These are phyloP conservation scores for Tetrahymena borealis DNA, from an alignment of 73 alveolate genomes.

Conservation along the genomic window DNA sequence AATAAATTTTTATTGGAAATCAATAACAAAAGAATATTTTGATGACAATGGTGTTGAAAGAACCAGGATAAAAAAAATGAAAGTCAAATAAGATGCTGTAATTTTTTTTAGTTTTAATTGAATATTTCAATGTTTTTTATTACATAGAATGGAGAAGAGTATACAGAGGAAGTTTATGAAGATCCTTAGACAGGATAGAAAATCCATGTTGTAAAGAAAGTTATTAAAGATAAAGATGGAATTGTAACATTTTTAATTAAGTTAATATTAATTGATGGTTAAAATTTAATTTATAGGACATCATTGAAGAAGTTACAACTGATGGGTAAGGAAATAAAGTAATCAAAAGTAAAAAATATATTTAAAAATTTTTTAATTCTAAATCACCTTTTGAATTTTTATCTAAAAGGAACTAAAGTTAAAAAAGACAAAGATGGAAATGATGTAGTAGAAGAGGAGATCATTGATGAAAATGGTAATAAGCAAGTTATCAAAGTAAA, in stretches of 20 bases:
- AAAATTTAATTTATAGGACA: not conserved
- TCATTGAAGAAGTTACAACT: not conserved
- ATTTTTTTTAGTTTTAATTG: no score
- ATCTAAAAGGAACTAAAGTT: not conserved
- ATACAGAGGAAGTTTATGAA: not conserved
- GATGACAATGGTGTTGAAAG: constrained; percentile 26
- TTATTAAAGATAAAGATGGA: not conserved
- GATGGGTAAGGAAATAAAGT: constrained; percentile 37
- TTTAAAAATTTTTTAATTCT: not conserved
- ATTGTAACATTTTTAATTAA: not conserved
- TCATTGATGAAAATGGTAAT: constrained; percentile 20
- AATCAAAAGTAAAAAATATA: not conserved
- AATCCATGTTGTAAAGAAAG: not conserved
- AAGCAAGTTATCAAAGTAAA: not conserved
- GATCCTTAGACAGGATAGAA: not conserved
- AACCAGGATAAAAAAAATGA: constrained; percentile 36
- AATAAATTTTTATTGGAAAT: not conserved
- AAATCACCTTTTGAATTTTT: not conserved
- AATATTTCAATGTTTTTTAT: no score
- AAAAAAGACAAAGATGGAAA: constrained; percentile 40
- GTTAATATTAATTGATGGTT: not conserved
- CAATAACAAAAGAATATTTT: not conserved
- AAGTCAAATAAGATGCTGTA: constrained; percentile 20
- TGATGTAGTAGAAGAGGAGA: constrained; percentile 30
- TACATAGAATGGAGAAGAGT: not conserved